Evolutionary conservation across 1,284 basidiomycete species (phyloP), one percentile per base, ranked within the genome.

Genomic region (Coniferiporia sulphurascens): DNA sequence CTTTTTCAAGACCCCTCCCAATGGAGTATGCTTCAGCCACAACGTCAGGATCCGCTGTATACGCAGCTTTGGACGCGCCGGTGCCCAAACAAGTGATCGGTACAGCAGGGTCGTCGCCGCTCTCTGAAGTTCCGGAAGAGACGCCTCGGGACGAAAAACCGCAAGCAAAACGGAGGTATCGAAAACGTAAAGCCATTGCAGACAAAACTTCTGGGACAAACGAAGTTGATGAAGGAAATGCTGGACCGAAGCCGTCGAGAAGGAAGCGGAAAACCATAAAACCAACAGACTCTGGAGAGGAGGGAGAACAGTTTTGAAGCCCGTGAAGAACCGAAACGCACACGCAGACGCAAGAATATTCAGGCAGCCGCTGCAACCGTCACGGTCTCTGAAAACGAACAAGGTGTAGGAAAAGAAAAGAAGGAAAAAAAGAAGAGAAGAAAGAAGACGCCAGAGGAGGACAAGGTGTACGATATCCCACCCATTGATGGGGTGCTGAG

Each of bases 391-490:
- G 48, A 22, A 27, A 21, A 50, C 15, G 58, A 49, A 43, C 46
- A 44, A n/a, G 17, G 22, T 21, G 61, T 32, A 4, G 65, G n/a
- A n/a, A n/a, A 65, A 12, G 58, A 58, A 4, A 71, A 64, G 58
- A 66, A 55, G n/a, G 67, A 63, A 17, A 69, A 63, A 62, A 74
- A 67, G 62, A 77, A 70, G 63, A 71, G 71, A 60, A 73, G 74
- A 60, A 68, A 79, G 46, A 80, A 78, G 59, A 69, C 71, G 56
- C 78, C 79, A 56, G 74, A 74, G 58, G 73, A 74, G 27, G 84
- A 86, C 62, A 84, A 83, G 0, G 74, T 84, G 1, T 91, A 91
- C 68, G 75, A 84, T 43, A 93, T 95, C 49, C 87, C 87, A 0
- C 80, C 85, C 32, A 83, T 88, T 0, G 78, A 82, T 66, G 74